Base-by-base conservation (phyloP, 768 basidiomycete genomes). In the Trametes cubensis region DNA sequence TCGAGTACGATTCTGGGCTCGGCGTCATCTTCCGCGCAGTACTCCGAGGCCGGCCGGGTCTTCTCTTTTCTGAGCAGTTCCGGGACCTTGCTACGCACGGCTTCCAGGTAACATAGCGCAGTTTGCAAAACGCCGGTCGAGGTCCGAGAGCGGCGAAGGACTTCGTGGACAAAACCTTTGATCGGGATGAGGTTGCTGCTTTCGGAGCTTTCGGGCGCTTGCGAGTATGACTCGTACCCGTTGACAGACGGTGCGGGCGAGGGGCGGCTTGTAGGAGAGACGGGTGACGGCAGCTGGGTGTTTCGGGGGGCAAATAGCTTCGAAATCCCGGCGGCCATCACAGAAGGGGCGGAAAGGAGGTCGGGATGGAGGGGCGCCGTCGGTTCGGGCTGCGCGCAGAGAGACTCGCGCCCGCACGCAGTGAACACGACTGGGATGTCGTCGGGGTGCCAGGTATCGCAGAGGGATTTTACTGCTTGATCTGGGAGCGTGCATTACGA, bases 41-140 rank as follows among this genome's bases (percentile, higher is more conserved):
- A 73, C 11, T 74, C 58, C 78, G 73, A n/a, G 75, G 58, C 46
- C 74, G 68, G 74, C 78, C 52, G 74, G 76, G 68, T 74, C 79
- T 66, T 70, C 66, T 67, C 83, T 79, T 56, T 71, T 73, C 49
- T 76, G 72, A 61, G 77, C 68, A 92, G 77, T 48, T 87, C 85
- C 0, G 89, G 85, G 14, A 95, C 76, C 71, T 84, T 87, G 26
- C 78, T 71, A 6, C 91, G 87, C n/a, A 93, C 81, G 4, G 89
- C 92, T 73, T 94, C 92, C 14, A 95, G 77, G 71, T 95, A 95
- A 71, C 94, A 93, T 0, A 94, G 76, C 0, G 94, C 94, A 0
- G 92, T 90, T 71, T 95, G 93, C 8, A 96, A 80, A 4, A 94
- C 90, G 46, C 82, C 85, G 45, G 88, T 90, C 5, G 91, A 90